These are phyloP conservation scores for Helicocarpus griseus DNA, from an alignment of 2,329 filamentous ascomycete species.

Conservation along the genomic window DNA sequence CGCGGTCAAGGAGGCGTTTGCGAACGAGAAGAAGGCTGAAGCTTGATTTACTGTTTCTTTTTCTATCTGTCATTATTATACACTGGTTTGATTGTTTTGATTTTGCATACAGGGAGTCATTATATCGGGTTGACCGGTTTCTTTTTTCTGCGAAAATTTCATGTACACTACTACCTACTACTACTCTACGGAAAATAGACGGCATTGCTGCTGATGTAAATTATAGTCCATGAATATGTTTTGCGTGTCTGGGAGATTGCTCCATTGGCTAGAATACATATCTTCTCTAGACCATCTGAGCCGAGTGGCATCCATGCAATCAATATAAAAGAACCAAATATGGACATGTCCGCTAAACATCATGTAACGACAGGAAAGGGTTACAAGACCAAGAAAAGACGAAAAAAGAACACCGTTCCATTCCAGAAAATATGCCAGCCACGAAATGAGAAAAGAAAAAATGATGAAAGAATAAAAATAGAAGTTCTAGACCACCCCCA, in stretches of 20 bases:
- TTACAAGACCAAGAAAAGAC: not conserved
- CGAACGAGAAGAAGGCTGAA: slow-evolving; percentile 19
- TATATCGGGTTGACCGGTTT: not conserved
- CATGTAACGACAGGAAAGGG: not conserved
- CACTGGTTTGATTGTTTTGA: slow-evolving; percentile 14
- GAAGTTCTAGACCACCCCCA: too few species aligned
- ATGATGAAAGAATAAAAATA: not conserved
- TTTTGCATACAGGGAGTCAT: slow-evolving; percentile 2
- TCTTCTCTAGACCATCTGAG: too few species aligned
- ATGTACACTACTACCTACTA: not conserved
- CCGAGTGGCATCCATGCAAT: too few species aligned
- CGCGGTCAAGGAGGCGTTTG: slow-evolving; percentile 29
- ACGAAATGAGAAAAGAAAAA: not conserved
- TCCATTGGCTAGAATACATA: too few species aligned
- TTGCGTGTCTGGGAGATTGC: too few species aligned
- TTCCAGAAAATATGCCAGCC: not conserved
- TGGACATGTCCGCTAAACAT: too few species aligned
- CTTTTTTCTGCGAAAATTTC: not conserved
- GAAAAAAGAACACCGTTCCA: not conserved
- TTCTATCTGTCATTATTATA: slow-evolving; percentile 22
- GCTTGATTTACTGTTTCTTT: slow-evolving; percentile 20
- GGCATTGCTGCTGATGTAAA: too few species aligned
- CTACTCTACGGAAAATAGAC: not conserved
- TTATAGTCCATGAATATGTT: too few species aligned
- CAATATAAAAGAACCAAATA: too few species aligned